Percentiles rank a stretch among this genome's conserved stretches.
Evolutionary conservation across 2,329 filamentous ascomycete genomes (phyloP).

Genomic region (Diaporthe australafricana): DNA sequence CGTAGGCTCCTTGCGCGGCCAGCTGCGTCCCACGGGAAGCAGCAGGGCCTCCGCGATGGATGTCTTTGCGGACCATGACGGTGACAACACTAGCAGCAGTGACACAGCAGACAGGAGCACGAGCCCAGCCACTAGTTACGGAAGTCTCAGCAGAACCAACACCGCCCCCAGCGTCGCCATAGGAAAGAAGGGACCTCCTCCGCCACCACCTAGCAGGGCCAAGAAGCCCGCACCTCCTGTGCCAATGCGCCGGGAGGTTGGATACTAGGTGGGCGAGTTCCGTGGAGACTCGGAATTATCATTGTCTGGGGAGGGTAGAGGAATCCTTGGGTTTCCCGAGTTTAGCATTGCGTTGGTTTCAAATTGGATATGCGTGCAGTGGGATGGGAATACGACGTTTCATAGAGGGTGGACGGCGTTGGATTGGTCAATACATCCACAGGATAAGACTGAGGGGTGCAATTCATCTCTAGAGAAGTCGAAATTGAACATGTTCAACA

Average conservation of each 20-base stretch:
- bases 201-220: constrained; percentile 57
- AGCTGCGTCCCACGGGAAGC: constrained; percentile 55
- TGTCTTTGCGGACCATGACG: constrained; percentile 59
- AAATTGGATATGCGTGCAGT: not conserved
- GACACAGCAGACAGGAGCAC: constrained; percentile 65
- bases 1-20: constrained; percentile 53
- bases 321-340: not conserved
- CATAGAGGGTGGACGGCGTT: constrained; percentile 5
- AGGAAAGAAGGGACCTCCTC: constrained; percentile 54
- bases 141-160: constrained; percentile 62
- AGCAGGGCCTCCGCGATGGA: constrained; percentile 56
- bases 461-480: constrained; percentile 12
- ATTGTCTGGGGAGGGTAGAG: not conserved
- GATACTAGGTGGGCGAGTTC: constrained; percentile 40
- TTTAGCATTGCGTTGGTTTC: not conserved
- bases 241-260: constrained; percentile 51
- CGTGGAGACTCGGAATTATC: not conserved
- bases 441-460: not conserved
- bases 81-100: constrained; percentile 62
- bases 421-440: not conserved
- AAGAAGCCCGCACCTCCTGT: constrained; percentile 69
- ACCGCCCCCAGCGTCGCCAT: constrained; percentile 46
- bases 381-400: not conserved
- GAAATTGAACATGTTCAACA: not conserved
- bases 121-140: constrained; percentile 68